phyloP scores from a whole-genome alignment of 2,329 filamentous ascomycete genomes.

The Fusarium hainanense region DNA sequence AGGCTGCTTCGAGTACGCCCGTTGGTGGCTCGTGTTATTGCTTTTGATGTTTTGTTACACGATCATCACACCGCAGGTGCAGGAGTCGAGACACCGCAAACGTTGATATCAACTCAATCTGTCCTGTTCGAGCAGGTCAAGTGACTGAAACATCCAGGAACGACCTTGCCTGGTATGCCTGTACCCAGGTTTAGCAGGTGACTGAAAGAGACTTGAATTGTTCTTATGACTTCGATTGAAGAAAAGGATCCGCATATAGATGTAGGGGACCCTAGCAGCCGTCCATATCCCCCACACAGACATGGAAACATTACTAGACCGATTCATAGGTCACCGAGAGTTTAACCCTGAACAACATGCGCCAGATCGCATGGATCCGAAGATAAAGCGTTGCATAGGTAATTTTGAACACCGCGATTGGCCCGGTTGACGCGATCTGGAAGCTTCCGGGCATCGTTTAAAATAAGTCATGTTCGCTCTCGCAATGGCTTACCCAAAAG shows the following conservation, averaged over 20 bases:
- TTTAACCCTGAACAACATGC: conserved; percentile 11
- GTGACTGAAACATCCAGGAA: neutral
- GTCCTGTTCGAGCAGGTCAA: conserved; percentile 3
- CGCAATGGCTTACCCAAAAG: conserved; percentile 22
- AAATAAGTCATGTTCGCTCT: conserved; percentile 15
- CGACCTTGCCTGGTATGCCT: neutral
- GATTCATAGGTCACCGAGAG: conserved; percentile 11
- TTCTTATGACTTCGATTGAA: conserved; percentile 33
- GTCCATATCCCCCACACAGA: conserved; percentile 26
- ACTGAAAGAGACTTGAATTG: conserved; percentile 31
- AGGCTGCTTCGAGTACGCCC: neutral
- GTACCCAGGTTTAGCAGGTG: conserved; percentile 24
- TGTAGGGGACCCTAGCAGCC: conserved; percentile 29
- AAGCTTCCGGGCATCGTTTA: conserved; percentile 13
- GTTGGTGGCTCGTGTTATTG: neutral
- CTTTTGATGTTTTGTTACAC: conserved; percentile 9
- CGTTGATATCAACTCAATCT: neutral
- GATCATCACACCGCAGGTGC: conserved; percentile 3
- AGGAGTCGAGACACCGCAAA: neutral
- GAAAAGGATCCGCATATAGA: conserved; percentile 25
- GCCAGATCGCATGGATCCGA: conserved; percentile 21
- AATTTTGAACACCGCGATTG: conserved; percentile 35
- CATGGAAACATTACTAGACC: neutral
- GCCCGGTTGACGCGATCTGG: conserved; percentile 38
- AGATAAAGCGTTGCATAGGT: conserved; percentile 25